Evolutionary conservation across 192 early-diverging fungal species (phyloP).

Genomic region (Chytriomyces confervae): DNA sequence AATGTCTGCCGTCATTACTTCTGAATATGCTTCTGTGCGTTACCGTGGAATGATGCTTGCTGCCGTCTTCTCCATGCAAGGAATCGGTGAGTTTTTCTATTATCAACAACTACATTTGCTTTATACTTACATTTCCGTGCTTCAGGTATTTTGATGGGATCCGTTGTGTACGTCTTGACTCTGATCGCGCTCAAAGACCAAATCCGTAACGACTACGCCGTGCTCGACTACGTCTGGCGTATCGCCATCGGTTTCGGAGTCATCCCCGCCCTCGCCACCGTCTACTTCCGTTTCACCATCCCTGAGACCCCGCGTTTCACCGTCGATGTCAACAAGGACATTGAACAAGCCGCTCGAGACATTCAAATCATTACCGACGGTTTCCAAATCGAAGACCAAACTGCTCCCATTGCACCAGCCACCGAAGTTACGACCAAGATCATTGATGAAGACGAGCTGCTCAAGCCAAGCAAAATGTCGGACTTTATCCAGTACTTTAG

Average conservation of each 20-base stretch:
- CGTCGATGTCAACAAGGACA: conserved; percentile 70
- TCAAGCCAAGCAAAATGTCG: conserved; percentile 17
- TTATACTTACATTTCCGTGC: no score
- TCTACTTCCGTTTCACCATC: conserved; percentile 88
- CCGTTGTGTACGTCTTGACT: conserved; percentile 73
- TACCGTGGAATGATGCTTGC: conserved; percentile 89
- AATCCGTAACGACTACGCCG: conserved; percentile 63
- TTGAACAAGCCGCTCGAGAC: conserved; percentile 55
- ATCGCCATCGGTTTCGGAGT: conserved; percentile 84
- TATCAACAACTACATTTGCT: no score
- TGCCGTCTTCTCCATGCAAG: conserved; percentile 91
- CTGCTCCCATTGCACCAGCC: no score
- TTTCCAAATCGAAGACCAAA: no score
- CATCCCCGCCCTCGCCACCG: conserved; percentile 78
- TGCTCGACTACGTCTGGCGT: conserved; percentile 91
- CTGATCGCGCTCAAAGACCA: conserved; percentile 72
- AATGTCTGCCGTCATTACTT: conserved; percentile 91
- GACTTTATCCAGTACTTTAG: conserved; percentile 67
- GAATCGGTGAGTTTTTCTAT: conserved; percentile 51
- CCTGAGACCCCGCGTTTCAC: conserved; percentile 92
- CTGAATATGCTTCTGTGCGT: conserved; percentile 82
- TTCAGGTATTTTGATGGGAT: conserved; percentile 76
- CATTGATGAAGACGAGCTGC: no score
- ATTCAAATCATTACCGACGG: conserved; percentile 30
- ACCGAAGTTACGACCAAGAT: no score